These are phyloP conservation scores for Leishmania gerbilli DNA, from an alignment of 208 protist species.

Conservation along the genomic window DNA sequence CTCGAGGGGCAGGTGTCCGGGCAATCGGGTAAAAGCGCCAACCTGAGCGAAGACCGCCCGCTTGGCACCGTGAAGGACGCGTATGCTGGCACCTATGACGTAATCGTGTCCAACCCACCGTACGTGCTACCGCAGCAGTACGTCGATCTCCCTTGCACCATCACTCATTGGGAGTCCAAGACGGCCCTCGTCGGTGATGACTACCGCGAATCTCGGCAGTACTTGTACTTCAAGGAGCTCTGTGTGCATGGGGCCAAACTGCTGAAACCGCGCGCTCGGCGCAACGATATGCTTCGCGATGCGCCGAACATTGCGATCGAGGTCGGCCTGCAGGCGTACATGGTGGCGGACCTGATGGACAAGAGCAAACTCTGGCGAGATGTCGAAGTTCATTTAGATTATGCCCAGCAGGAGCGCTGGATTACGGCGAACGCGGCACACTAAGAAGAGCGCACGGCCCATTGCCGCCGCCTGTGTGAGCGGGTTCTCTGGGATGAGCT, in stretches of 20 bases:
- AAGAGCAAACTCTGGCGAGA: conserved; percentile 48
- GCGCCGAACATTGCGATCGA: conserved; percentile 78
- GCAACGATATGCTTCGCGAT: conserved; percentile 33
- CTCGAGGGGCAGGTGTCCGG: conserved; percentile 4
- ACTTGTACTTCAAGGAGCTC: conserved; percentile 89
- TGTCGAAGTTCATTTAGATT: conserved; percentile 79
- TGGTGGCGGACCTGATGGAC: conserved; percentile 84
- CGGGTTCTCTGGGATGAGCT: background rate
- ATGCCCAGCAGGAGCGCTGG: conserved; percentile 77
- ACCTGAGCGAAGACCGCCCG: conserved; percentile 8
- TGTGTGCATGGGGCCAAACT: conserved; percentile 60
- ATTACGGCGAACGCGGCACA: conserved; percentile 66
- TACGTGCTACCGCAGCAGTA: conserved; percentile 88
- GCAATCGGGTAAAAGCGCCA: background rate
- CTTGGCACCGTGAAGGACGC: conserved; percentile 6
- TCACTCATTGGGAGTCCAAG: conserved; percentile 81
- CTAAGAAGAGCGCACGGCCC: conserved; percentile 11
- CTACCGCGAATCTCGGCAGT: conserved; percentile 58
- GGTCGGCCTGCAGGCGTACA: conserved; percentile 74
- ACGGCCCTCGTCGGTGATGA: conserved; percentile 84
- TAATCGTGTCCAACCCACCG: conserved; percentile 87
- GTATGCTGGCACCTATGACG: conserved; percentile 61
- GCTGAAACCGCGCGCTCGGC: conserved; percentile 53
- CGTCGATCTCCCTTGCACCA: conserved; percentile 51
- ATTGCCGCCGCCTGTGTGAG: background rate